A percentile compares a stretch with the other conserved stretches of the same genome.
These are phyloP conservation scores for Oryza glaberrima DNA, from an alignment of 176 grass and related monocot genomes.

Conservation along the genomic window DNA sequence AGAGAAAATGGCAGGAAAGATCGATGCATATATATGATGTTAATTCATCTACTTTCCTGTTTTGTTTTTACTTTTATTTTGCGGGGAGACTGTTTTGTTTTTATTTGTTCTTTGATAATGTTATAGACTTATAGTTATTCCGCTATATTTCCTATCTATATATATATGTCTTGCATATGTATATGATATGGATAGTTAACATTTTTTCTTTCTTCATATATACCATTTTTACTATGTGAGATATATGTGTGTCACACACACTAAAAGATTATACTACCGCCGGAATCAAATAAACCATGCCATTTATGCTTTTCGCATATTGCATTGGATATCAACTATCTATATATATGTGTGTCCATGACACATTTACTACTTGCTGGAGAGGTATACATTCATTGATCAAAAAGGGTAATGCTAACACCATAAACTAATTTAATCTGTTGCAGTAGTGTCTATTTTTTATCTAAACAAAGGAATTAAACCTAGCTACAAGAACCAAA, in stretches of 20 bases:
- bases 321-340: background rate
- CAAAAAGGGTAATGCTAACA: background rate
- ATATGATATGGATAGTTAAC: background rate
- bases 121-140: background rate
- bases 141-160: background rate
- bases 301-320: background rate
- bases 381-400: background rate
- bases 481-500: background rate
- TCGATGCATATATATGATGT: background rate
- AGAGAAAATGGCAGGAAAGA: conserved; percentile 3
- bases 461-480: background rate
- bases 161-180: background rate
- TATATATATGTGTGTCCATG: background rate
- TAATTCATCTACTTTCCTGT: background rate
- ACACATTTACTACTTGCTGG: background rate
- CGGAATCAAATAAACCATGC: background rate
- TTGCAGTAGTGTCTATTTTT: background rate
- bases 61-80: background rate
- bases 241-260: background rate
- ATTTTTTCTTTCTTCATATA: background rate
- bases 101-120: conserved; percentile 12
- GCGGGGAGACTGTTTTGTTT: too few species aligned
- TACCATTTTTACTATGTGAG: conserved; percentile 3
- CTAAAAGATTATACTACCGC: background rate
- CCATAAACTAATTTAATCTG: background rate